These are phyloP conservation scores for Hyaloscypha finlandica DNA, from an alignment of 495 filamentous ascomycete genomes.

Conservation along the genomic window DNA sequence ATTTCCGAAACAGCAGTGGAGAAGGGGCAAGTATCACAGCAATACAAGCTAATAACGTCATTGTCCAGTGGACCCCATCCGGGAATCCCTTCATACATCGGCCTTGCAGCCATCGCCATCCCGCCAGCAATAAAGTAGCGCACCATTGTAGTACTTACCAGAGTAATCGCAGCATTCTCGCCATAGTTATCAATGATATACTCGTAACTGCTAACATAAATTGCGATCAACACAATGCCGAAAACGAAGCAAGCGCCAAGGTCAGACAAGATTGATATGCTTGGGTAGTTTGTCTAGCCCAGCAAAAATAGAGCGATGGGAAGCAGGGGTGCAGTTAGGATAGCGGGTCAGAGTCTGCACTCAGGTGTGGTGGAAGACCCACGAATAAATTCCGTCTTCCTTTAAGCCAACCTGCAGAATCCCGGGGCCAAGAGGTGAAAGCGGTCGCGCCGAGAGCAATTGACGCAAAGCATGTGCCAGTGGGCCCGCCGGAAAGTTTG, in stretches of 20 bases:
- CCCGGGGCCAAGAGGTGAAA: background rate
- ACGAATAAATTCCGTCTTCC: background rate
- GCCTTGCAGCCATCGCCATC: constrained; percentile 43
- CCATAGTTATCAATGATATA: constrained; percentile 61
- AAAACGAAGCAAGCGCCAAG: background rate
- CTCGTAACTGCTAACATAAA: constrained; percentile 24
- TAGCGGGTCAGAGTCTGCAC: background rate
- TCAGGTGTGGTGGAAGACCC: background rate
- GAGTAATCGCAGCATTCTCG: constrained; percentile 43
- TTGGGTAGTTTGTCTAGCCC: background rate
- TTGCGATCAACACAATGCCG: background rate
- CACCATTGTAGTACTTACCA: constrained; percentile 52
- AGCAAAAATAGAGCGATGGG: background rate
- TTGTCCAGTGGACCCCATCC: constrained; percentile 42
- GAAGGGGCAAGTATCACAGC: constrained; percentile 20
- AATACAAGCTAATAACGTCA: constrained; percentile 38
- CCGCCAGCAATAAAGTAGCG: constrained; percentile 54
- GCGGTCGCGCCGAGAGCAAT: background rate
- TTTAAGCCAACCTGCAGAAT: background rate
- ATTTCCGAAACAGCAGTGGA: constrained; percentile 33
- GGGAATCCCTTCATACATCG: constrained; percentile 39
- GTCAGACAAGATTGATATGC: background rate
- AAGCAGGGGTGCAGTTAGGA: background rate
- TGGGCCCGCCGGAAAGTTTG: background rate
- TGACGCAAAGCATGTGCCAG: background rate